Evolutionary conservation across 164 flowering plant species (phyloP), one percentile per base, ranked within the genome.

Genomic region (Stephania cephalantha): DNA sequence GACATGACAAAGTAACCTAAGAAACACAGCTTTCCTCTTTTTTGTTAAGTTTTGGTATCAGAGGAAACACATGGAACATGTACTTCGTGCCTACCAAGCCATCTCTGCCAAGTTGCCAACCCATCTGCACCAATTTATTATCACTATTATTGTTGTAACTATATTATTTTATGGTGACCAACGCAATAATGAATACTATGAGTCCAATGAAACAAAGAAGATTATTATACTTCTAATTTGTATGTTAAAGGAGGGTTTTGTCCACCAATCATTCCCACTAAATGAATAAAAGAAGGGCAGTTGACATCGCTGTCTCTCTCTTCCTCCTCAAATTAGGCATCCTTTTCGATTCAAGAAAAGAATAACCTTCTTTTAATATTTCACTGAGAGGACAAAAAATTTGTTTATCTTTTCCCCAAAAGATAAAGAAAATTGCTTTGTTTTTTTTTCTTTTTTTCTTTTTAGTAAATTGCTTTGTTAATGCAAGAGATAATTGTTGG

Each of bases 211-310:
- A 25, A 25, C 25, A 25, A 35, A 35, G 42, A 2, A 2, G 42
- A 35, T 35, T 35, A 35, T 35, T 35, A 35, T 35, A 35, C 42
- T 2, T 35, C 4, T 35, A 4, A 35, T 35, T 35, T 35, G 1
- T 35, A 35, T 48, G n/a, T 71, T 22, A 31, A 68, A 53, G 69
- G 68, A 68, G 46, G 42, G 68, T 68, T 35, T 35, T 52, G 69
- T 76, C 44, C 64, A 52, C 77, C 70, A 72, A 61, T 69, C 69
- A 70, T 73, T 73, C 77, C 77, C 52, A 69, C 68, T 58, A 55
- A 61, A 70, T 50, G 68, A 53, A 68, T 20, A 42, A 68, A 67
- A 15, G 12, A n/a, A 68, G 48, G 35, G 25, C 52, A 45, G 75
- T 72, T 72, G 73, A 20, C 55, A 42, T 64, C 6, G 76, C 76